Base-by-base conservation (phyloP, 805 yeast species). In the Barnettozyma populi region DNA sequence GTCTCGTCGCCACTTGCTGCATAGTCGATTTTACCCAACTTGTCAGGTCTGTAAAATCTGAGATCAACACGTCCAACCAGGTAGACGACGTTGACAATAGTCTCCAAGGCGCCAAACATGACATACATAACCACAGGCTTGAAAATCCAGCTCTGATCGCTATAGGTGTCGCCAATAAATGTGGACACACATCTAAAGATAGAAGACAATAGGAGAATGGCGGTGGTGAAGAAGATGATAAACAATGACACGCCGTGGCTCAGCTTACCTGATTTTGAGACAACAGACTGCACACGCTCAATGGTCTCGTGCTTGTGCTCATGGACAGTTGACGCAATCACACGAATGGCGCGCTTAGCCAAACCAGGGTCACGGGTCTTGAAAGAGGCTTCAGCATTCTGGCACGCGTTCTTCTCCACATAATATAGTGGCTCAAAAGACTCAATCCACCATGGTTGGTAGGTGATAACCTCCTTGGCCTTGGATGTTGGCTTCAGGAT, bases 381-480 rank as follows among this genome's bases (percentile, higher is more conserved):
- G 50, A 75, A 75, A 0, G 75, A 61, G 36, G 64, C 69, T 52
- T 69, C 78, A 13, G 82, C 84, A 41, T 67, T 63, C 47, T 66
- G 66, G 8, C 74, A 68, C 2, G 88, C 79, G 44, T 72, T 72
- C 49, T 72, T 74, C 51, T 72, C 70, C 13, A 82, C 83, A 65
- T 72, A 85, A 64, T 85, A 86, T 43, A 70, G 66, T 16, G 82
- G 73, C 21, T 67, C 58, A 55, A 84, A 83, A 5, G 79, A 73
- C 61, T 81, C 80, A 57, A 86, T 80, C 94, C 94, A 86, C 76
- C 83, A 82, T 34, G 95, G 88, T 60, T 80, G 86, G 61, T 79
- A 84, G 42, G 76, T 79, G 55, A 76, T 73, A 35, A 82, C 70
- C 37, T 67, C 61, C 51, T 72, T 73, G 50, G 79, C 79, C 35